Base-by-base conservation (phyloP, 176 grass and related monocot species). In the Hyparrhenia diplandra region DNA sequence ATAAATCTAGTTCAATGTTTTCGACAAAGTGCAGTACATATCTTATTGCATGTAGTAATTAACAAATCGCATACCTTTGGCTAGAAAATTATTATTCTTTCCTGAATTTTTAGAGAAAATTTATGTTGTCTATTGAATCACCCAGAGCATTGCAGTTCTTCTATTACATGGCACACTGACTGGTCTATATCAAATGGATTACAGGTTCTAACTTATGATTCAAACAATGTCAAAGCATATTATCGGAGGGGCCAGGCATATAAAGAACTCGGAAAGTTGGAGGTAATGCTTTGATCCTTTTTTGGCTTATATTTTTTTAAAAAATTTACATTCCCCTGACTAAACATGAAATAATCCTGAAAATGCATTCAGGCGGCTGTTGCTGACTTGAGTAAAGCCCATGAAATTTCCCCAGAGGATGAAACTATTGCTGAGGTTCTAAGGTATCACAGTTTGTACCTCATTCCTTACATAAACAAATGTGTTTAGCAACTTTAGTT, bases 181-280 rank as follows among this genome's bases (percentile, higher is more conserved):
- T 80, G 46, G 71, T 41, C 10, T 74, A 62, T 82, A 63, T 58
- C 20, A 69, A 89, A 64, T 87, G 41, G 74, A 83, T 87, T 80
- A 64, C 88, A 99, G 92, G 88, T 95, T 68, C 85, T 99, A 84
- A 83, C 68, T 62, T 84, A 85, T 37, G 89, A 99, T 76, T 91
- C 87, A 3, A 82, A 55, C 74, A 99, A 95, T 91, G 90, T 99
- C 23, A 99, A 99, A 87, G 96, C 96, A 30, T 92, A 91, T 69
- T 99, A 99, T 90, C 85, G 96, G 31, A 93, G 96, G 85, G 96
- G 96, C 73, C 96, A 95, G 73, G 92, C 96, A 35, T 95, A 91
- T 80, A 99, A 87, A 86, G 90, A 90, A 87, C 71, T 99, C 2
- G 96, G 92, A 52, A 86, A 91, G 17, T 85, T 99, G 55, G 80